Evolutionary conservation across 768 basidiomycete species (phyloP).

Genomic region (Boletus edulis): DNA sequence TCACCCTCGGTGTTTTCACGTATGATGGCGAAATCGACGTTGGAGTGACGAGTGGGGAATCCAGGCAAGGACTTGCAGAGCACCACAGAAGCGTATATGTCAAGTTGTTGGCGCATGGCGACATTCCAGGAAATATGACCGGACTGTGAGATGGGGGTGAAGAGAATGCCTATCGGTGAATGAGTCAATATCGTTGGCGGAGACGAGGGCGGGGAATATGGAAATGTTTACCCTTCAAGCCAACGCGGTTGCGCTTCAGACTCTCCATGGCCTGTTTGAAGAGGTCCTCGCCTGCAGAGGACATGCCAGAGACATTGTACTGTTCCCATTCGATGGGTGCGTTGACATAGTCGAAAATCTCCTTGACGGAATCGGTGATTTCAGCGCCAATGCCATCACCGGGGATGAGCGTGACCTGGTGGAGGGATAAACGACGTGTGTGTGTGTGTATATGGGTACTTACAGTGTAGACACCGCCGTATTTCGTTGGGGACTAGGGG

Average conservation of each 20-base stretch:
- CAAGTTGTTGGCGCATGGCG: slow-evolving; percentile 98
- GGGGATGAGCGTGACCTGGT: slow-evolving; percentile 92
- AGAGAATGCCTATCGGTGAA: slow-evolving; percentile 71
- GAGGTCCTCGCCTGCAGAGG: slow-evolving; percentile 87
- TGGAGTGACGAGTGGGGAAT: slow-evolving; percentile 90
- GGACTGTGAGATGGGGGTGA: slow-evolving; percentile 94
- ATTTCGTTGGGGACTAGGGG: slow-evolving; percentile 78
- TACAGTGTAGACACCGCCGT: slow-evolving; percentile 91
- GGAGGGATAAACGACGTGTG: slow-evolving; percentile 22
- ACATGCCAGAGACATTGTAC: slow-evolving; percentile 96
- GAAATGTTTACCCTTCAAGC: slow-evolving; percentile 79
- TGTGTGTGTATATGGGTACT: slow-evolving; percentile 23
- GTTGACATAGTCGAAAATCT: slow-evolving; percentile 96
- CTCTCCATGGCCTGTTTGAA: slow-evolving; percentile 99
- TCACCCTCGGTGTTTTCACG: slow-evolving; percentile 99
- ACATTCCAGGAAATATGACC: slow-evolving; percentile 99
- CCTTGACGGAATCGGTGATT: slow-evolving; percentile 97
- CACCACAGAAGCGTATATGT: slow-evolving; percentile 98
- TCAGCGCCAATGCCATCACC: slow-evolving; percentile 98
- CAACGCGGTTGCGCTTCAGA: slow-evolving; percentile 95
- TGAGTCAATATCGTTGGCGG: slow-evolving; percentile 1
- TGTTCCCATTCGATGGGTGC: slow-evolving; percentile 99
- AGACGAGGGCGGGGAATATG: neutral
- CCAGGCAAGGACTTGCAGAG: slow-evolving; percentile 98
- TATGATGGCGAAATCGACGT: slow-evolving; percentile 99